Percentiles rank a stretch among this genome's conserved stretches.
Evolutionary conservation across 2,329 filamentous ascomycete species (phyloP).

Genomic region (Talaromyces sp.): DNA sequence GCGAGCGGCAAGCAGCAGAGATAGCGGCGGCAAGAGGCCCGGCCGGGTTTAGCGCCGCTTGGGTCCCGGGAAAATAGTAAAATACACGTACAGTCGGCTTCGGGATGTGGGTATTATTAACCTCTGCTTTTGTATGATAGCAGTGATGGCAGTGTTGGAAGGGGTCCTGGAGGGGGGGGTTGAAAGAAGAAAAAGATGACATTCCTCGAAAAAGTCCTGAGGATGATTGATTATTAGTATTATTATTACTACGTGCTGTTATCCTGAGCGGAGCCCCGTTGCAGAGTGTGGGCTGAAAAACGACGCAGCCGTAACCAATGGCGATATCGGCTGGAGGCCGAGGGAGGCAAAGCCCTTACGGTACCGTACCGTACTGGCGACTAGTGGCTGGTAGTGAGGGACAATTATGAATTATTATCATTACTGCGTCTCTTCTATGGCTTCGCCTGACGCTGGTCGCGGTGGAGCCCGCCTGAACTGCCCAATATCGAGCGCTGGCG

Average conservation of each 20-base stretch:
- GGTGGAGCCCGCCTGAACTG: neutral
- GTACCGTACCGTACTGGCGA: neutral
- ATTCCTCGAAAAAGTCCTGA: neutral
- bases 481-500: neutral
- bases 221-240: too few species aligned
- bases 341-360: neutral
- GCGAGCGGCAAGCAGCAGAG: neutral
- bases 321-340: neutral
- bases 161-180: conserved; percentile 11
- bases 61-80: neutral
- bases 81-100: neutral
- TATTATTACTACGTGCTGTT: neutral
- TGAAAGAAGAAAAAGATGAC: conserved; percentile 9
- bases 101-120: neutral
- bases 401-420: too few species aligned
- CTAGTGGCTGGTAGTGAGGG: neutral
- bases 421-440: neutral
- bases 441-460: neutral
- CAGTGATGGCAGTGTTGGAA: conserved; percentile 4
- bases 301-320: neutral
- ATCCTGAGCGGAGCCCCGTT: neutral
- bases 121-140: neutral
- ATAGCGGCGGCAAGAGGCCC: neutral
- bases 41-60: neutral
- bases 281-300: neutral